Base-by-base conservation (phyloP, 495 filamentous ascomycete genomes). In the Penicillium manginii region DNA sequence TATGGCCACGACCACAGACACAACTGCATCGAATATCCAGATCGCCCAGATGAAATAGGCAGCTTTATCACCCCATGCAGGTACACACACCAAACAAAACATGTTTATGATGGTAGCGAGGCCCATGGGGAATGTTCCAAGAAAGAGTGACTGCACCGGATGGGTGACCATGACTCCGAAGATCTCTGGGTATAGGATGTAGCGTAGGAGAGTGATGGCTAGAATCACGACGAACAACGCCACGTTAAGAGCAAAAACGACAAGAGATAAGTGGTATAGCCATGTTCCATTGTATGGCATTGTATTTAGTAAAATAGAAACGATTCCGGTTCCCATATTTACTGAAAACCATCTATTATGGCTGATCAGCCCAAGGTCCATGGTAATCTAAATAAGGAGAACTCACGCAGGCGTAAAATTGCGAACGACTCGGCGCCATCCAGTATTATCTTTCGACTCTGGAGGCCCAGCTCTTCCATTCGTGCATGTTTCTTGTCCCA, bases 271-370 rank as follows among this genome's bases (percentile, higher is more conserved):
- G 57, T 71, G 80, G 50, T 81, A 77, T 2, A 87, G 70, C 79
- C 81, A 84, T 19, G 17, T 9, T 11, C 70, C 81, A 54, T 85
- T 81, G 59, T 83, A 85, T 2, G 85, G 83, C 5, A 88, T 72
- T 8, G 75, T 77, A 59, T 85, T 77, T 3, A 87, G 72, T 15
- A 88, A 71, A 31, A 86, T 81, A 7, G 85, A 84, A 3, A 84
- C 81, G 23, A 88, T 85, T 7, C 86, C 86, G 0, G 85, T 89
- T 35, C 86, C 84, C 85, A 89, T 88, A 15, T 68, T 88, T 39
- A 85, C 76, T 6, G 85, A 77, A 55, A 80, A 76, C 76, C 76
- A 79, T 58, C 73, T 78, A 7, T 35, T 35, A 15, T 18, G 3
- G 15, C 12, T 26, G 40, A 40, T 58, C 52, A 61, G 52, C 15